Base-by-base conservation (phyloP, 129 eudicot genomes). In the Flaveria trinervia region DNA sequence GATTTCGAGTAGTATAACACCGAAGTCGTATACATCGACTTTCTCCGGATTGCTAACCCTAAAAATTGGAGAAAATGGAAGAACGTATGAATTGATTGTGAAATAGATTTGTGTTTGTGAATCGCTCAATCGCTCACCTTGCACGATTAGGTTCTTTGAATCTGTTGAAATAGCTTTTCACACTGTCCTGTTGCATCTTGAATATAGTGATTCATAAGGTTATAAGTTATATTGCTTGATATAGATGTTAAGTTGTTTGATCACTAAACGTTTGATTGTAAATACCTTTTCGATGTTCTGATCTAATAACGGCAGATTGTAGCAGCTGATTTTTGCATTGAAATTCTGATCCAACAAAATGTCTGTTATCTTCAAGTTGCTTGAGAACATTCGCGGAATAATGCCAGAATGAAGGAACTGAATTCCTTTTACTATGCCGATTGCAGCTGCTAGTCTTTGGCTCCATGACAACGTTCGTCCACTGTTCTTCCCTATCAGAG, bases 371-470 rank as follows among this genome's bases (percentile, higher is more conserved):
- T 91, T 91, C 54, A 94, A 48, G 46, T 91, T 87, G 70, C 84
- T 88, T 51, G 88, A 75, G 62, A 87, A 86, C 33, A 91, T 25
- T 1, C 83, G 86, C 0, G 98, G 97, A 60, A 91, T 83, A 25
- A 89, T 86, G 60, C 97, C 92, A 6, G 90, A 80, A 16, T 94
- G 93, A 69, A 91, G 92, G 68, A 94, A 94, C 80, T 91, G 96
- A 69, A 94, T 87, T 28, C 99, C 99, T 82, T 89, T 94, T 60
- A 92, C 93, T 20, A 89, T 82, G 71, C 97, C 97, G 0, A 90
- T 86, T 10, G 89, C 99, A 68, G 92, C 90, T 61, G 92, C 84
- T 71, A 94, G 81, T 14, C 99, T 88, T 75, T 87, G 97, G 45
- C 85, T 72, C 94, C 99, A 94, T n/a, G 89, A 80, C 49, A 89